These are phyloP conservation scores for Crucibulum laeve DNA, from an alignment of 768 basidiomycete genomes.

Conservation along the genomic window DNA sequence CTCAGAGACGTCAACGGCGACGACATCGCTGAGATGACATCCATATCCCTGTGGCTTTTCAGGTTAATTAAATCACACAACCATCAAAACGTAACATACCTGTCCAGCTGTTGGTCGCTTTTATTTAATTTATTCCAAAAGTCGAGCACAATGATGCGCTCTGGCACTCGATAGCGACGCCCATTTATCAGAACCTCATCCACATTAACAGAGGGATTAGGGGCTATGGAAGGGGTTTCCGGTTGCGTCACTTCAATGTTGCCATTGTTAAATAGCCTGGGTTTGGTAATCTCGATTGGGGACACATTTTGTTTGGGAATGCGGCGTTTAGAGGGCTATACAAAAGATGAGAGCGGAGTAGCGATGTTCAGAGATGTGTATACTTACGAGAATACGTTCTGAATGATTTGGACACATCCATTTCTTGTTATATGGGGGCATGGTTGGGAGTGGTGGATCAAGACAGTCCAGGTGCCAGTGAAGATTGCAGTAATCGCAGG, in stretches of 20 bases:
- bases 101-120: constrained; percentile 29
- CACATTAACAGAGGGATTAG: constrained; percentile 42
- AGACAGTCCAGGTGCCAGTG: constrained; percentile 98
- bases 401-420: constrained; percentile 99
- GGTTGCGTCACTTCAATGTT: constrained; percentile 84
- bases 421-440: constrained; percentile 86
- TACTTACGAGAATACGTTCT: constrained; percentile 77
- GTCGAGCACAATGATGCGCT: constrained; percentile 86
- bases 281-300: constrained; percentile 72
- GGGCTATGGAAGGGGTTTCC: constrained; percentile 39
- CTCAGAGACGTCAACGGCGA: constrained; percentile 74
- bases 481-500: constrained; percentile 91
- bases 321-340: constrained; percentile 77
- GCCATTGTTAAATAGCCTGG: constrained; percentile 81
- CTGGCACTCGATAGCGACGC: constrained; percentile 89
- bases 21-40: constrained; percentile 48
- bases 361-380: constrained; percentile 5
- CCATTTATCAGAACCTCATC: constrained; percentile 88
- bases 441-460: constrained; percentile 79
- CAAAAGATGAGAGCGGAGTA: constrained; percentile 10
- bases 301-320: constrained; percentile 66
- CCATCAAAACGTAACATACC: constrained; percentile 27
- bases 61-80: not conserved
- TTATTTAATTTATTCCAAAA: constrained; percentile 86
- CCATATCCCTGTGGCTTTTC: constrained; percentile 25